A percentile compares a stretch with the other conserved stretches of the same genome.
Conservation (phyloP, 169 alveolate species). For the Plasmodium cynomolgi region DNA sequence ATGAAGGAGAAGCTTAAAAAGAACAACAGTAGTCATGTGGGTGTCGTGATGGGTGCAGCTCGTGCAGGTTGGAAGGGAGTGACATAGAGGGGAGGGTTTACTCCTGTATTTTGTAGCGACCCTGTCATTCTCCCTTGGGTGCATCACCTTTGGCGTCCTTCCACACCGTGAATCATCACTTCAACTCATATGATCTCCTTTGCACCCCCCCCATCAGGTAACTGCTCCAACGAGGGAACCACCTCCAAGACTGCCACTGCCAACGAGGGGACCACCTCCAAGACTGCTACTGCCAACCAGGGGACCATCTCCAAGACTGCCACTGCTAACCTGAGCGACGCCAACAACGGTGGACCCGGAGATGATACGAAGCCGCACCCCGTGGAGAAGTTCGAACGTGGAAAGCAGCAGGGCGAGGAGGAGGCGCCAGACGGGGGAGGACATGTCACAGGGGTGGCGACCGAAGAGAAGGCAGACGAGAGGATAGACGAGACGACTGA, state of each 20-base stretch:
- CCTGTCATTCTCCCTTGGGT: too few species aligned
- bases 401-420: background rate
- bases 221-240: background rate
- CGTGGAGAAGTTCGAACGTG: background rate
- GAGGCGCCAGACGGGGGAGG: background rate
- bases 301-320: background rate
- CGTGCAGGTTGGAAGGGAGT: background rate
- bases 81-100: background rate
- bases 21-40: background rate
- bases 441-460: background rate
- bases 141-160: background rate
- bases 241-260: too few species aligned
- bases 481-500: background rate
- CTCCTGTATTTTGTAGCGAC: too few species aligned
- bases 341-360: background rate
- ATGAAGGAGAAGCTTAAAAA: slow-evolving; percentile 45
- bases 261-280: background rate
- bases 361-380: background rate
- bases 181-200: background rate
- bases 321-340: background rate
- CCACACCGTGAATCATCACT: background rate
- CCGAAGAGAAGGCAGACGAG: background rate
- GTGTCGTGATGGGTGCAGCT: background rate
- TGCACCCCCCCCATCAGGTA: background rate
- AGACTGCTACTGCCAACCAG: background rate